phyloP scores from a whole-genome alignment of 179 eudicot species.

The Spergularia azorica region DNA sequence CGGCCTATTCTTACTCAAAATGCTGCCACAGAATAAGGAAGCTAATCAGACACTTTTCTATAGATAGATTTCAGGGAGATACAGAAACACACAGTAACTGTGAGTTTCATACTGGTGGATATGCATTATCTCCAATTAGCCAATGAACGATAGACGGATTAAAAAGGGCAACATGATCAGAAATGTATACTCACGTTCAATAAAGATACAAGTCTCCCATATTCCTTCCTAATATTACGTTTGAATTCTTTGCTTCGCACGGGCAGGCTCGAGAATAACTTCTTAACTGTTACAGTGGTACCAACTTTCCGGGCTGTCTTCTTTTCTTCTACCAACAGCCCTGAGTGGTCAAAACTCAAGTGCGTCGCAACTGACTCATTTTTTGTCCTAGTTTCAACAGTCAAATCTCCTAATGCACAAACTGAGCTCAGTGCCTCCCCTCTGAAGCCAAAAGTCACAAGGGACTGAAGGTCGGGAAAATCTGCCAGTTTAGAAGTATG shows the following conservation, averaged over 20 bases:
- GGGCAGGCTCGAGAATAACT: slow-evolving; percentile 85
- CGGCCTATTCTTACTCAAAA: slow-evolving; percentile 10
- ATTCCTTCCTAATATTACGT: slow-evolving; percentile 92
- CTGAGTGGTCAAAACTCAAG: slow-evolving; percentile 82
- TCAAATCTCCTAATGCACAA: slow-evolving; percentile 79
- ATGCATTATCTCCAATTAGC: not conserved
- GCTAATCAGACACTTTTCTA: not conserved
- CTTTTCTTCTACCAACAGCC: slow-evolving; percentile 63
- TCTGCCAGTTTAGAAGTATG: slow-evolving; percentile 91
- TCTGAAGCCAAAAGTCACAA: slow-evolving; percentile 89
- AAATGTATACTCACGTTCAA: slow-evolving; percentile 66
- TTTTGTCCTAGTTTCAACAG: slow-evolving; percentile 85
- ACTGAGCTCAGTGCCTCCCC: slow-evolving; percentile 98
- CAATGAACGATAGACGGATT: slow-evolving; percentile 13
- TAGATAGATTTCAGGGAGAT: not conserved
- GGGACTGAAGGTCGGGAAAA: slow-evolving; percentile 88
- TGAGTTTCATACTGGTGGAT: not conserved
- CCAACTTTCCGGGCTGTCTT: slow-evolving; percentile 96
- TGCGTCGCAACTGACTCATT: slow-evolving; percentile 81
- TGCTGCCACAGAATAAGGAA: not conserved
- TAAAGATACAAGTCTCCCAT: slow-evolving; percentile 80
- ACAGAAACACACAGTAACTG: not conserved
- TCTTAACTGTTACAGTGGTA: slow-evolving; percentile 88
- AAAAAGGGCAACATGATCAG: slow-evolving; percentile 5
- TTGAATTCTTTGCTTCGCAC: slow-evolving; percentile 90